Evolutionary conservation across 805 yeast genomes (phyloP).

Genomic region (Hanseniaspora clermontiae): DNA sequence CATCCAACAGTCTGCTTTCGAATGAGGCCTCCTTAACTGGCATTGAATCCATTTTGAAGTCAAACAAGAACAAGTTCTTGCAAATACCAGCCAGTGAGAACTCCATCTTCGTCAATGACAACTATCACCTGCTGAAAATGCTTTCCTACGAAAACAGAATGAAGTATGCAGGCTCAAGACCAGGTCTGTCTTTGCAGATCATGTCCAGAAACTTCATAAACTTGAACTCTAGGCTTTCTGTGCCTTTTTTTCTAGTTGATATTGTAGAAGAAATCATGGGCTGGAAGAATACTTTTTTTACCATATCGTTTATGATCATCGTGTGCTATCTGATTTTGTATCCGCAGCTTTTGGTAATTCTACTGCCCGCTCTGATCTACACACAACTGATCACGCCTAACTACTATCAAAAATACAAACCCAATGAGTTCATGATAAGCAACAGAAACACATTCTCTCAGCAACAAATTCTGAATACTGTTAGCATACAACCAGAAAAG

Average conservation of each 20-base stretch:
- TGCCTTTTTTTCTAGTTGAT: constrained; percentile 52
- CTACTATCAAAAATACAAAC: constrained; percentile 49
- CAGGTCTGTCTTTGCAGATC: constrained; percentile 53
- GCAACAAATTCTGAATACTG: constrained; percentile 34
- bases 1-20: constrained; percentile 33
- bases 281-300: constrained; percentile 54
- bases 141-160: constrained; percentile 39
- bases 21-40: constrained; percentile 6
- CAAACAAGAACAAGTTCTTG: constrained; percentile 6
- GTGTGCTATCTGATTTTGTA: constrained; percentile 43
- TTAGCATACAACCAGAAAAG: constrained; percentile 57
- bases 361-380: constrained; percentile 43
- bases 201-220: constrained; percentile 58
- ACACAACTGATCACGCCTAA: constrained; percentile 39
- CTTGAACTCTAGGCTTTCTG: constrained; percentile 48
- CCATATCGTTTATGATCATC: constrained; percentile 43
- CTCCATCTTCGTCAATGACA: constrained; percentile 14
- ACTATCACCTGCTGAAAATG: constrained; percentile 17
- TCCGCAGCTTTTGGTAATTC: constrained; percentile 41
- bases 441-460: constrained; percentile 29
- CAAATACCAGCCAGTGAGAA: constrained; percentile 7
- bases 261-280: constrained; percentile 39
- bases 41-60: background rate
- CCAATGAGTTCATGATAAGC: constrained; percentile 20
- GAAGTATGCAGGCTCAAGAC: constrained; percentile 50